A percentile compares a stretch with the other conserved stretches of the same genome.
Evolutionary conservation across 2,329 filamentous ascomycete species (phyloP).

Genomic region (Clathrospora elynae): DNA sequence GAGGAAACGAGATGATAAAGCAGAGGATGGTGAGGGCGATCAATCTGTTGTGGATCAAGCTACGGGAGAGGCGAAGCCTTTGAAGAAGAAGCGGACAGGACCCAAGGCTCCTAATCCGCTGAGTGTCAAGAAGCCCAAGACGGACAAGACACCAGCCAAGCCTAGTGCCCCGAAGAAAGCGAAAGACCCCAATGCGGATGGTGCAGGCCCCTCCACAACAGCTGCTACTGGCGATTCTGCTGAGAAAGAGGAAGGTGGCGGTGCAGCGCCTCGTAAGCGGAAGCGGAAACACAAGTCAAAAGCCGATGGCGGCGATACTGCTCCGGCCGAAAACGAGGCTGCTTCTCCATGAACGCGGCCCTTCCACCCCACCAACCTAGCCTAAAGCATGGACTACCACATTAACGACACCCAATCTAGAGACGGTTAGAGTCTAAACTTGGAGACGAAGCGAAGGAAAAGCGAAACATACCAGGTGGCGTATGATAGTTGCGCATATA

Average conservation of each 20-base stretch:
- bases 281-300: constrained; percentile 49
- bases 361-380: not conserved
- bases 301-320: constrained; percentile 28
- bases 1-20: constrained; percentile 56
- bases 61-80: constrained; percentile 28
- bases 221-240: constrained; percentile 17
- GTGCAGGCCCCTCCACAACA: constrained; percentile 10
- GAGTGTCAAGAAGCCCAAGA: constrained; percentile 71
- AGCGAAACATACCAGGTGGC: constrained; percentile 4
- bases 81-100: constrained; percentile 63
- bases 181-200: constrained; percentile 14
- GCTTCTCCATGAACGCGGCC: constrained; percentile 25
- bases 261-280: constrained; percentile 43
- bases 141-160: constrained; percentile 33
- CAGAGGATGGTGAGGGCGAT: constrained; percentile 29
- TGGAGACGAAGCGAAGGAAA: not conserved
- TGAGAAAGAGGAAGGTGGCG: constrained; percentile 21
- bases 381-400: not conserved
- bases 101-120: constrained; percentile 74
- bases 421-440: constrained; percentile 1
- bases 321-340: constrained; percentile 21
- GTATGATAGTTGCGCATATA: not conserved
- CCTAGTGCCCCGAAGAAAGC: constrained; percentile 22
- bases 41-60: constrained; percentile 28
- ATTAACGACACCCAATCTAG: constrained; percentile 19